Evolutionary conservation across 257 asterid species (phyloP).

Genomic region (Solanum appendiculatum): DNA sequence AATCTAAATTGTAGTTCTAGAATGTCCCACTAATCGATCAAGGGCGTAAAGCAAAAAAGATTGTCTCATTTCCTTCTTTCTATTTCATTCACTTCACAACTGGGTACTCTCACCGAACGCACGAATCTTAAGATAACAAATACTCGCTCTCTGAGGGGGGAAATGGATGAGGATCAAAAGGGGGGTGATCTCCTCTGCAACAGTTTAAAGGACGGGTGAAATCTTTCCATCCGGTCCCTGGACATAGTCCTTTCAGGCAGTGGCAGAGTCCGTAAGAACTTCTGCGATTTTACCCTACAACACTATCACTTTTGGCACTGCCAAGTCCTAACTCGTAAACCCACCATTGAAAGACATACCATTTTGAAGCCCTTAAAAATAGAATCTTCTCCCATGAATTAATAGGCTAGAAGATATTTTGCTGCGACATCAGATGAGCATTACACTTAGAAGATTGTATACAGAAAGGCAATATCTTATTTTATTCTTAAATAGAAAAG

Average conservation of each 20-base stretch:
- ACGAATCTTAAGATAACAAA: not conserved
- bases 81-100: not conserved
- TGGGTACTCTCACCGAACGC: not conserved
- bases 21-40: not conserved
- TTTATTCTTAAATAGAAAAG: not conserved
- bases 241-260: not conserved
- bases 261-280: not conserved
- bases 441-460: not conserved
- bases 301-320: not conserved
- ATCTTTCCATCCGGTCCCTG: not conserved
- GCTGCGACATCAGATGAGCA: not conserved
- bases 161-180: not conserved
- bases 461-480: not conserved
- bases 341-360: not conserved
- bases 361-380: not conserved
- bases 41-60: not conserved
- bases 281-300: not conserved
- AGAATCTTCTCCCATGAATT: not conserved
- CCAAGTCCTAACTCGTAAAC: not conserved
- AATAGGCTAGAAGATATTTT: not conserved
- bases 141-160: not conserved
- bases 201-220: not conserved
- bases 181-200: not conserved
- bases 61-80: not conserved
- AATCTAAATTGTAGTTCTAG: not conserved